Conservation (phyloP, 2,329 filamentous ascomycete species). For the Trichoderma harzianum region DNA sequence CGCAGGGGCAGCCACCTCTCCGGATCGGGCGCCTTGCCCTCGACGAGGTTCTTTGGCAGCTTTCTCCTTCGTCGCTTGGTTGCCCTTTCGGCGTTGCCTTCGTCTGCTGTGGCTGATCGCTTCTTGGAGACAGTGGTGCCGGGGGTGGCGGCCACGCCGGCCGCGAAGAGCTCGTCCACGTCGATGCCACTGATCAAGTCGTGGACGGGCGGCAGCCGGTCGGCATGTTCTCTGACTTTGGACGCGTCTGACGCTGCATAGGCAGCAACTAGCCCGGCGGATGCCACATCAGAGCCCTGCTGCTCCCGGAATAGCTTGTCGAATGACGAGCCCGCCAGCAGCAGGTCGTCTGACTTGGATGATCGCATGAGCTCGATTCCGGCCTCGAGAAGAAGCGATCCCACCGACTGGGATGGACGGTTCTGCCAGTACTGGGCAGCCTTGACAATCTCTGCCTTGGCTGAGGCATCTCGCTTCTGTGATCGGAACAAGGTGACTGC, state of each 20-base stretch:
- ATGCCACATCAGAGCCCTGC: conserved; percentile 64
- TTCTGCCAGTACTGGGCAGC: conserved; percentile 78
- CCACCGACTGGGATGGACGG: conserved; percentile 44
- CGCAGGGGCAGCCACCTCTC: conserved; percentile 91
- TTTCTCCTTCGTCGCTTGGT: conserved; percentile 58
- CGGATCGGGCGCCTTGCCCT: conserved; percentile 76
- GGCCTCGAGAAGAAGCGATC: conserved; percentile 74
- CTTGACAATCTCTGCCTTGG: conserved; percentile 70
- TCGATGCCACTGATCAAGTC: conserved; percentile 60
- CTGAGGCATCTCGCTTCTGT: conserved; percentile 69
- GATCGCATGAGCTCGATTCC: conserved; percentile 81
- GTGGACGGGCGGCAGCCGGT: conserved; percentile 59
- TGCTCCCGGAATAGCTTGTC: conserved; percentile 64
- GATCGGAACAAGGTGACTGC: conserved; percentile 74
- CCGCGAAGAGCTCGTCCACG: conserved; percentile 58
- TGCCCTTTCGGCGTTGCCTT: conserved; percentile 36
- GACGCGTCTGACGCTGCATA: conserved; percentile 61
- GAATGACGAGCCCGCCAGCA: conserved; percentile 75
- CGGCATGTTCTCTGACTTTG: conserved; percentile 52
- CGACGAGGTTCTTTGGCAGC: conserved; percentile 70
- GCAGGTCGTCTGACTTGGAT: conserved; percentile 62
- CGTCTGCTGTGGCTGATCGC: conserved; percentile 38
- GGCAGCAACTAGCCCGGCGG: conserved; percentile 83
- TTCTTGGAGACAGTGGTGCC: conserved; percentile 45
- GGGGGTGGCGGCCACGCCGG: conserved; percentile 54